These are phyloP conservation scores for Abrus pulchellus DNA, from an alignment of 306 rosid species.

Conservation along the genomic window DNA sequence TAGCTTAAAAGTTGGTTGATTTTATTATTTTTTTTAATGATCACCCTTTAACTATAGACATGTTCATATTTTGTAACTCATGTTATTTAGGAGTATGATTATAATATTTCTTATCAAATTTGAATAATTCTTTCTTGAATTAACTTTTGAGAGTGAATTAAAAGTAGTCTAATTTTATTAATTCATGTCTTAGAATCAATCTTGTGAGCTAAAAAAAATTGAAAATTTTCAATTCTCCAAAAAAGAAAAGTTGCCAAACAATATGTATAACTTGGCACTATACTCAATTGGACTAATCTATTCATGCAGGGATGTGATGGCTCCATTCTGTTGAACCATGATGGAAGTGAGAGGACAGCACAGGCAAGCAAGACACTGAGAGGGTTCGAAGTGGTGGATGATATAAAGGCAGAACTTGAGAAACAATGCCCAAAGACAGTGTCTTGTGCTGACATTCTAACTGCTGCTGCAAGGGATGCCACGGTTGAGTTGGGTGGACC, in stretches of 20 bases:
- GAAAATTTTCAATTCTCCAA: no score
- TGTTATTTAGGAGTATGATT: no score
- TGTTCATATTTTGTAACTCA: no score
- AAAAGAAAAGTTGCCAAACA: not conserved
- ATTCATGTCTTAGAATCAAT: no score
- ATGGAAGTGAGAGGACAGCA: constrained; percentile 81
- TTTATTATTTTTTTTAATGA: no score
- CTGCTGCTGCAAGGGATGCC: constrained; percentile 79
- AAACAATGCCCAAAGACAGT: constrained; percentile 71
- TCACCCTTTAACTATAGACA: no score
- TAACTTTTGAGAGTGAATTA: no score
- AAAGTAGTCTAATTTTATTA: no score
- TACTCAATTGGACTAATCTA: constrained; percentile 1
- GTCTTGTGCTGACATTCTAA: constrained; percentile 82
- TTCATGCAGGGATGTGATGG: constrained; percentile 80
- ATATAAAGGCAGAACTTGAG: constrained; percentile 80
- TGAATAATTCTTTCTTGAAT: no score
- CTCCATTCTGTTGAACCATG: constrained; percentile 74
- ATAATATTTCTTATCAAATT: no score
- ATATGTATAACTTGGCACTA: not conserved
- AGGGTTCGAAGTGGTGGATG: constrained; percentile 82
- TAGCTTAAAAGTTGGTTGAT: no score
- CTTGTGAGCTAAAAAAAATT: no score
- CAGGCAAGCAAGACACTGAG: constrained; percentile 74
- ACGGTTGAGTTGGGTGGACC: constrained; percentile 73